Base-by-base conservation (phyloP, 2,329 filamentous ascomycete species). In the Saccharata proteae region DNA sequence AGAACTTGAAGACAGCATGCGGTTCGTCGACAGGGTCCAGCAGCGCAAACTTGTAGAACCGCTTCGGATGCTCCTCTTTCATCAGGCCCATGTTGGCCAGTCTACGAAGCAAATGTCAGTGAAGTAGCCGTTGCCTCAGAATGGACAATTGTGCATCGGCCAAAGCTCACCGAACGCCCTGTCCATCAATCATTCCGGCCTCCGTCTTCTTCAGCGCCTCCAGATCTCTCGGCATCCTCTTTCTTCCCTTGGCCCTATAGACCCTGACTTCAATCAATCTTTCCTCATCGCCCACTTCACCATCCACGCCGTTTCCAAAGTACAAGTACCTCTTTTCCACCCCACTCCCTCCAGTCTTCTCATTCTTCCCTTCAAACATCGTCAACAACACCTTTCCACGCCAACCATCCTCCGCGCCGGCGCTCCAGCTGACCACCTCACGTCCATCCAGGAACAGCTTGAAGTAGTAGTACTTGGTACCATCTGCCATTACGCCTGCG, bases 31-130 rank as follows among this genome's bases (percentile, higher is more conserved):
- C 31, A 2, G 63, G 54, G 43, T 69, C 64, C 13, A 67, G 45
- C 12, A 69, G 53, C 2, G 62, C 58, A 31, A 65, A 67, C 30
- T 55, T 58, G 45, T 67, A 69, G 43, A 55, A 63, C 3, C 54
- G 48, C 37, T 55, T 57, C 6, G 58, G 60, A 8, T 61, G 52
- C 19, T 56, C 46, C 19, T 43, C 38, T 29, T 54, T 53, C 6
- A 58, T 45, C 14, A 45, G 42, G 4, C 59, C 59, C 22, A 48
- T 57, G 30, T 47, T 51, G 16, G 52, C 37, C 6, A 62, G 46
- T 12, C 56, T 60, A 28, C n/a, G 10, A 17, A 16, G n/a, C 7
- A 14, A 17, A 6, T 5, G 19, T 35, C 29, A 35, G 26, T 28
- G 16, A 28, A n/a, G n/a, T 7, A n/a, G 2, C 19, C 19, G 7